Evolutionary conservation across 1,284 basidiomycete species (phyloP).

Genomic region (Phenoliferia sp.): DNA sequence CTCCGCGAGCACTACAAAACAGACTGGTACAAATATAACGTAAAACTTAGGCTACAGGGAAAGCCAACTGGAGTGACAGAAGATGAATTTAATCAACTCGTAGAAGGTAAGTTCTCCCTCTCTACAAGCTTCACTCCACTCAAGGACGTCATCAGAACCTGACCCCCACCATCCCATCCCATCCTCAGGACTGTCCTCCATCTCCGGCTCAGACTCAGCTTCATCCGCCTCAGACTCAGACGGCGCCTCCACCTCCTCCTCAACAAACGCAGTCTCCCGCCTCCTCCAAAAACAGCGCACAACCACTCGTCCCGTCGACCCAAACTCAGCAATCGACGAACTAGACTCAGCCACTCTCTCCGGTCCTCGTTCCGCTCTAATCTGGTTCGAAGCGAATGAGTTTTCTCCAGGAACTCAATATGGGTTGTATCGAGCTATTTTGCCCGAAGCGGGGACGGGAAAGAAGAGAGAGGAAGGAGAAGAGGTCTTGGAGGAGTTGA

Average conservation of each 20-base stretch:
- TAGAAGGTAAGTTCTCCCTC: constrained; percentile 60
- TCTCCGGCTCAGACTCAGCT: constrained; percentile 82
- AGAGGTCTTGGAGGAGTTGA: constrained; percentile 49
- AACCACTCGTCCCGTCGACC: constrained; percentile 44
- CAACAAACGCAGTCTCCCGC: constrained; percentile 54
- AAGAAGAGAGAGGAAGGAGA: constrained; percentile 44
- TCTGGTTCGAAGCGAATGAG: constrained; percentile 81
- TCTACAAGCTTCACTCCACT: neutral
- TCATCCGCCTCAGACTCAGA: constrained; percentile 58
- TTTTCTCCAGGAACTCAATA: constrained; percentile 67
- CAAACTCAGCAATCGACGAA: constrained; percentile 36
- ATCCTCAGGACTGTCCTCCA: constrained; percentile 66
- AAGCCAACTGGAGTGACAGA: constrained; percentile 56
- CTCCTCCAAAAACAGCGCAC: constrained; percentile 56
- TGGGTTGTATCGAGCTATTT: constrained; percentile 72
- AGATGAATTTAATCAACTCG: constrained; percentile 64
- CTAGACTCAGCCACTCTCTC: constrained; percentile 40
- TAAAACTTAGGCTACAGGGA: constrained; percentile 68
- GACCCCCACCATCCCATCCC: neutral
- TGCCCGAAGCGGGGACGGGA: constrained; percentile 51
- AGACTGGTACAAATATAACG: constrained; percentile 98
- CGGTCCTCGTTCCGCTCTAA: constrained; percentile 64
- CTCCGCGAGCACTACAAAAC: constrained; percentile 85
- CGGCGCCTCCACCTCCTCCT: constrained; percentile 18
- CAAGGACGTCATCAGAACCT: neutral